Base-by-base conservation (phyloP, 441 rosid species). In the Gossypium aridum region DNA sequence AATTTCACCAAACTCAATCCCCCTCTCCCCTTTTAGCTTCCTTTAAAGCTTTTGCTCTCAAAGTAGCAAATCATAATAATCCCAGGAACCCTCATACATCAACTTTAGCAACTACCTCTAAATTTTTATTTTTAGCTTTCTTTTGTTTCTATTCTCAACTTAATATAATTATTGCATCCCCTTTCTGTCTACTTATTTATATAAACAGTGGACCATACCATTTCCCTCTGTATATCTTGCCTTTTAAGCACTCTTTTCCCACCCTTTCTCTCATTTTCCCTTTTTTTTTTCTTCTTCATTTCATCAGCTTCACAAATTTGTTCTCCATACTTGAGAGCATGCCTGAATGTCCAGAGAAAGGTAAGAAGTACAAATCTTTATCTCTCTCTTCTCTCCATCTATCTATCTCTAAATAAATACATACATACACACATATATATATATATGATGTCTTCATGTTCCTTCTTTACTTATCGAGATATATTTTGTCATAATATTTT, bases 331-430 rank as follows among this genome's bases (percentile, higher is more conserved):
- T 61, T 57, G 87, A 82, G 86, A 88, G 96, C 91, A 92, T 92
- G 96, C 95, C 90, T 90, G 92, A 88, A 92, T 94, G 97, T 92
- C 97, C 87, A 94, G 90, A 84, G 95, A 92, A 91, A 94, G 98
- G 97, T 93, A 86, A 75, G 34, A 77, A 78, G 60, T 25, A n/a
- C 55, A 10, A 45, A 34, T 19, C 43, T 3, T 31, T 31, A 31
- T 31, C 37, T 31, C 37, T 31, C 37, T 31, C 7, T 49, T 34
- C n/a, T 54, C n/a, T 39, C 7, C 4, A 5, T 56, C 5, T 20
- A 1, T 57, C 1, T 57, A 3, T 22, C 1, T 20, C 3, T 20
- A 3, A 2, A 4, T 14, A 49, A 49, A 4, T n/a, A 49, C 1
- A 9, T 10, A 9, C 7, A 31, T 5, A 31, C 37, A 43, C 3